A percentile compares a stretch with the other conserved stretches of the same genome.
phyloP scores from a whole-genome alignment of 129 eudicot species.

The Flaveria trinervia region DNA sequence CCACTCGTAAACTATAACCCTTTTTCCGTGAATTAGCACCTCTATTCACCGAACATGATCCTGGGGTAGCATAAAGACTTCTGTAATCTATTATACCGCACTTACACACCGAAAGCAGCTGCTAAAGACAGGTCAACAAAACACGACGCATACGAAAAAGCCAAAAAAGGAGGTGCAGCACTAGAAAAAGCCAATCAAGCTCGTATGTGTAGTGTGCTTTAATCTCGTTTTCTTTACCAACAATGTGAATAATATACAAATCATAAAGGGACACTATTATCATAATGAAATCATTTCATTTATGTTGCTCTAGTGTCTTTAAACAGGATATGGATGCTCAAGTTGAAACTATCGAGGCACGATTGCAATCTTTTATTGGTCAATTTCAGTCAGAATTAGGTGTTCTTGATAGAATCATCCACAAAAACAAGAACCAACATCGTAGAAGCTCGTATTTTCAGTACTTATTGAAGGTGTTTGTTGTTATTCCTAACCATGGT shows the following conservation, averaged over 20 bases:
- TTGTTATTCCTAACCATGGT: conserved; percentile 1
- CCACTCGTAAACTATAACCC: too few relatives aligned
- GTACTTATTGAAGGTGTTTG: conserved; percentile 64
- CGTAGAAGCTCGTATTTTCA: conserved; percentile 77
- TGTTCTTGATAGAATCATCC: conserved; percentile 76
- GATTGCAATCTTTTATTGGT: conserved; percentile 62
- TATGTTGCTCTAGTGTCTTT: conserved; percentile 19
- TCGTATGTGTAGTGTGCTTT: too few relatives aligned
- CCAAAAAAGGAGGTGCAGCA: too few relatives aligned
- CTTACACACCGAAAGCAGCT: too few relatives aligned
- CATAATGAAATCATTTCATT: not conserved
- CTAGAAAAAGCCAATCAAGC: too few relatives aligned
- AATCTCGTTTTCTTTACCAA: not conserved
- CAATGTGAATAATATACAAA: not conserved
- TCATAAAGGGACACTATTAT: not conserved
- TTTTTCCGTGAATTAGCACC: too few relatives aligned
- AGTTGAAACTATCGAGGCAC: conserved; percentile 54
- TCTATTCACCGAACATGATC: too few relatives aligned
- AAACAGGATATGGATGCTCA: conserved; percentile 54
- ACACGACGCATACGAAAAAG: too few relatives aligned
- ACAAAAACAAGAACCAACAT: conserved; percentile 93
- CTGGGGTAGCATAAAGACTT: too few relatives aligned
- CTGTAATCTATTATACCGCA: too few relatives aligned
- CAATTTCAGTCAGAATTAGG: conserved; percentile 69
- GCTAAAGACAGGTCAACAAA: too few relatives aligned